phyloP scores from a whole-genome alignment of 2,329 filamentous ascomycete genomes.

The Aureobasidium sp. region DNA sequence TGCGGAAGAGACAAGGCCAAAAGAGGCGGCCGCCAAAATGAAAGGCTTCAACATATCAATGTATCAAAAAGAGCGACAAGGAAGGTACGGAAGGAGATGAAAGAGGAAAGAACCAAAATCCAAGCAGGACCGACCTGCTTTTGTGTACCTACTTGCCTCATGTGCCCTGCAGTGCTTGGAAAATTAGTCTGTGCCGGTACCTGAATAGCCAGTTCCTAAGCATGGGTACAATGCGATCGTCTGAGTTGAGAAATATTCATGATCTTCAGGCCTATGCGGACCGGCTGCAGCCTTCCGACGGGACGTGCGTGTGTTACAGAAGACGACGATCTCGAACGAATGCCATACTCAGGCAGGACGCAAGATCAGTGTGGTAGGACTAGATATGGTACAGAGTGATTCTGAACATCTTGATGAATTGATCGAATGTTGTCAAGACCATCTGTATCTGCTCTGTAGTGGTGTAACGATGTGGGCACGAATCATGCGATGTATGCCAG shows the following conservation, averaged over 20 bases:
- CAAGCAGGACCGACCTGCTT: background rate
- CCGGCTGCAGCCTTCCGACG: background rate
- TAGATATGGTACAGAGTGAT: background rate
- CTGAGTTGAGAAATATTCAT: background rate
- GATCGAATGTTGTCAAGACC: background rate
- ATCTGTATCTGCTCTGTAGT: background rate
- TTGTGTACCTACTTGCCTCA: background rate
- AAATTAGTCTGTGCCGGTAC: background rate
- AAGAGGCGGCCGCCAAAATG: background rate
- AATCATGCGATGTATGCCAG: background rate
- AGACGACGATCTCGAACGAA: background rate
- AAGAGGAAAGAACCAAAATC: background rate
- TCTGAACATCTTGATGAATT: background rate
- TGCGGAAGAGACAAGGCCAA: background rate
- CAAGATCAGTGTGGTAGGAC: too few relatives aligned
- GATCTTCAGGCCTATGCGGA: background rate
- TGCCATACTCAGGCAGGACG: too few relatives aligned
- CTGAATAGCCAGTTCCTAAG: background rate
- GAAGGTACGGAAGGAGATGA: background rate
- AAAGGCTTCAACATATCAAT: background rate
- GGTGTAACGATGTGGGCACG: background rate
- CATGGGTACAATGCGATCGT: background rate
- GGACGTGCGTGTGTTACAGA: constrained; percentile 8
- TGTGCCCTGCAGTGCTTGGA: background rate
- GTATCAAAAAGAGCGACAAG: background rate